Conservation (phyloP, 2,329 filamentous ascomycete species). For the Scedosporium boydii region DNA sequence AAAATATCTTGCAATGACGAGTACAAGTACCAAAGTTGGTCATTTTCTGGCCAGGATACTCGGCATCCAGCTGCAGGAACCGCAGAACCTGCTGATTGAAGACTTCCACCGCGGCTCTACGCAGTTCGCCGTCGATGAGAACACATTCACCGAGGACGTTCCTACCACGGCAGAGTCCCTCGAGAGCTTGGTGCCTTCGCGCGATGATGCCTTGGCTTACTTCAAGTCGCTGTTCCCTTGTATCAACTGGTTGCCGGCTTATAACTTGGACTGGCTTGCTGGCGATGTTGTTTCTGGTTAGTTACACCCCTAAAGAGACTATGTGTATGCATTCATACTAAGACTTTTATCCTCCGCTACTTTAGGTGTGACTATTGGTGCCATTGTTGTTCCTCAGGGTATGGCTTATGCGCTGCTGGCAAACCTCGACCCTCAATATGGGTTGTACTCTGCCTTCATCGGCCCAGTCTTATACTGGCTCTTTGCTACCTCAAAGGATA, state of each 20-base stretch:
- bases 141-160: conserved; percentile 74
- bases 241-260: conserved; percentile 74
- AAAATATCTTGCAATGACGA: conserved; percentile 22
- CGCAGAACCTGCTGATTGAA: conserved; percentile 35
- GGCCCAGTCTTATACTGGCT: conserved; percentile 94
- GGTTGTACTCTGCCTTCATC: conserved; percentile 74
- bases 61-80: conserved; percentile 67
- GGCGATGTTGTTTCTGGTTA: conserved; percentile 76
- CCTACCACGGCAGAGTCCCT: conserved; percentile 71
- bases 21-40: conserved; percentile 49
- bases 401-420: conserved; percentile 45
- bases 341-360: neutral
- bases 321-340: neutral
- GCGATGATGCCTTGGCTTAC: conserved; percentile 48
- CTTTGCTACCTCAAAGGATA: conserved; percentile 96
- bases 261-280: conserved; percentile 81
- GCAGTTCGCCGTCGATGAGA: conserved; percentile 60
- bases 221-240: conserved; percentile 74
- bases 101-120: conserved; percentile 70
- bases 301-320: neutral
- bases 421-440: conserved; percentile 37
- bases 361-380: conserved; percentile 34
- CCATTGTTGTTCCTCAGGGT: conserved; percentile 44
- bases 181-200: conserved; percentile 49
- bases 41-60: conserved; percentile 68